A percentile compares a stretch with the other conserved stretches of the same genome.
Evolutionary conservation across 257 asterid genomes (phyloP).

Genomic region (Solanum raphanifolium): DNA sequence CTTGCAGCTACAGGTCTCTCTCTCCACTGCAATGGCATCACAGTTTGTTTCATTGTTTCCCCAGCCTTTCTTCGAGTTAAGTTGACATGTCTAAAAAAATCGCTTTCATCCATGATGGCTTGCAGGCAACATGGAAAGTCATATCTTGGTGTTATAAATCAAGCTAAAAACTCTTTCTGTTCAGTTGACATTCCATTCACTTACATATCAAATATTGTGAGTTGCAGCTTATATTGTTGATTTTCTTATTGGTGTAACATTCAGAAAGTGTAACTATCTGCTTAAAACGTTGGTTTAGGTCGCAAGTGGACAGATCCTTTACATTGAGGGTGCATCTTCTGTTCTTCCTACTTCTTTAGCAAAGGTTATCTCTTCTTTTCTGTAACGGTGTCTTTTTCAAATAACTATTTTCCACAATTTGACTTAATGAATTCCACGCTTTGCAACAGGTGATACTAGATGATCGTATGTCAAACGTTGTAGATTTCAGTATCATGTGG

Average conservation of each 20-base stretch:
- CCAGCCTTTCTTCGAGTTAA: background rate
- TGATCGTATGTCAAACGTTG: constrained; percentile 51
- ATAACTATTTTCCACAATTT: background rate
- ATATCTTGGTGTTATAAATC: constrained; percentile 69
- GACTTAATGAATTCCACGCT: background rate
- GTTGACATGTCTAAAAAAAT: background rate
- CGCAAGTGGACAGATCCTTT: constrained; percentile 45
- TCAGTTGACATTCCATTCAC: constrained; percentile 71
- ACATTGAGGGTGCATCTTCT: constrained; percentile 84
- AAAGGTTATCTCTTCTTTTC: constrained; percentile 35
- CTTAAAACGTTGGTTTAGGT: constrained; percentile 22
- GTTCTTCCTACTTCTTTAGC: constrained; percentile 73
- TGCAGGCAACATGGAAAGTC: constrained; percentile 86
- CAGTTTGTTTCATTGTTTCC: background rate
- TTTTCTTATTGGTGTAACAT: background rate
- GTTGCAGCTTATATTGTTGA: background rate
- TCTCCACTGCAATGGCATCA: background rate
- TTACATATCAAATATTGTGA: constrained; percentile 65
- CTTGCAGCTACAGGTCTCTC: constrained; percentile 79
- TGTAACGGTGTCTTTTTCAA: background rate
- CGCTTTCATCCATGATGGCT: background rate
- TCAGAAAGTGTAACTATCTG: background rate
- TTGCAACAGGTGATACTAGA: constrained; percentile 53
- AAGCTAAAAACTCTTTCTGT: constrained; percentile 29
- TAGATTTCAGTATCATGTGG: constrained; percentile 56